phyloP scores from a whole-genome alignment of 768 basidiomycete genomes.

The Hericium rajendrae region DNA sequence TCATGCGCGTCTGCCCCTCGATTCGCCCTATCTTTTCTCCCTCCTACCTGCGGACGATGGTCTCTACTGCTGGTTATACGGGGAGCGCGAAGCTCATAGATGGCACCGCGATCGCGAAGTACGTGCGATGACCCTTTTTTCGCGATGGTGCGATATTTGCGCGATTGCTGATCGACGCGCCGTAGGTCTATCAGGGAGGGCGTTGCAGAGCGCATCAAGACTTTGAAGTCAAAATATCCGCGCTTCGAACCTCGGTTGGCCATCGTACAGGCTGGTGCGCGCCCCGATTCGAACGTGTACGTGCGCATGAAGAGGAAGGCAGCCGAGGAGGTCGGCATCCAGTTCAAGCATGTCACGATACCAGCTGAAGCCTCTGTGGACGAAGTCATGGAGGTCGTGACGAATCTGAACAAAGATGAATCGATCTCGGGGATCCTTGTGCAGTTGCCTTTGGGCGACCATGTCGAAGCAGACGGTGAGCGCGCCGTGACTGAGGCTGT shows the following conservation, averaged over 20 bases:
- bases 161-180: slow-evolving; percentile 8
- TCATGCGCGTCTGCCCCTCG: background rate
- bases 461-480: slow-evolving; percentile 75
- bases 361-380: slow-evolving; percentile 62
- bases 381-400: slow-evolving; percentile 67
- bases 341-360: slow-evolving; percentile 68
- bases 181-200: slow-evolving; percentile 69
- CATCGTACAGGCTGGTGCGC: slow-evolving; percentile 89
- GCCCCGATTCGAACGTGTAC: slow-evolving; percentile 85
- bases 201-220: slow-evolving; percentile 60
- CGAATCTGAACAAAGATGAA: slow-evolving; percentile 76
- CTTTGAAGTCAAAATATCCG: slow-evolving; percentile 59
- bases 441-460: slow-evolving; percentile 85
- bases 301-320: slow-evolving; percentile 98
- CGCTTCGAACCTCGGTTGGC: slow-evolving; percentile 85
- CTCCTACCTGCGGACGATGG: slow-evolving; percentile 19
- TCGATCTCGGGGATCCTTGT: slow-evolving; percentile 84
- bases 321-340: slow-evolving; percentile 87
- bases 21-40: slow-evolving; percentile 11
- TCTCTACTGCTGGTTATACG: slow-evolving; percentile 17
- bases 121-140: slow-evolving; percentile 15
- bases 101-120: slow-evolving; percentile 82
- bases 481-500: slow-evolving; percentile 91
- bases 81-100: slow-evolving; percentile 56
- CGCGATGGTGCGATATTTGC: slow-evolving; percentile 3